Base-by-base conservation (phyloP, 2,329 filamentous ascomycete genomes). In the Laburnicola sp. region DNA sequence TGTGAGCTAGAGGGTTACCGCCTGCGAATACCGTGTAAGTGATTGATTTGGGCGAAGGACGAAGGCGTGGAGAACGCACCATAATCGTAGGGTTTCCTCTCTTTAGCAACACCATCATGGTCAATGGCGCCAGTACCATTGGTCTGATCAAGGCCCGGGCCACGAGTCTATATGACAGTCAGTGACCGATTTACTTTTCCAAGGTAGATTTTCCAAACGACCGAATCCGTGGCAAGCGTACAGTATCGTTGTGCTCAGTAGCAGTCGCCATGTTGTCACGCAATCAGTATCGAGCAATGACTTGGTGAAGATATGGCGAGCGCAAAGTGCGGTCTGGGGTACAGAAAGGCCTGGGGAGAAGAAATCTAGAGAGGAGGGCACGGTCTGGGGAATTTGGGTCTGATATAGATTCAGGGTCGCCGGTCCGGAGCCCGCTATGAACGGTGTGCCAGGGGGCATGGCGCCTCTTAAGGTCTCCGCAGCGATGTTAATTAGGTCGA, bases 1-100 rank as follows among this genome's bases (percentile, higher is more conserved):
- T 63, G 57, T 79, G 76, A n/a, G 77, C 77, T 27, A 80, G 75
- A 35, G 78, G 78, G 64, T 80, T 80, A 56, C 78, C 78, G 59
- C 77, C 61, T 64, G 32, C 6, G 21, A 26, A 4, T 21, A 3
- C 9, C 64, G 8, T 16, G 35, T 51, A 35, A 51, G 45, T 28
- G 4, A 23, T 3, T 7, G 23, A 16, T n/a, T 6, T 30, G 30
- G 7, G 26, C 25, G 26, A 45, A 11, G 6, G 2, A 25, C 25
- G 11, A 25, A 26, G 30, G 3, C 16, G 5, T 11, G 5, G 5
- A 9, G n/a, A 23, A 48, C 56, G 25, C 21, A 63, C 62, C 72
- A 62, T 80, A 79, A 63, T 79, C 77, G 62, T 78, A 78, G 1
- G 76, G 76, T 55, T 68, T 71, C 61, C 76, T 74, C 60, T 75